Percentiles rank a stretch among this genome's conserved stretches.
phyloP scores from a whole-genome alignment of 2,329 filamentous ascomycete genomes.

The Hypomyces perniciosus region DNA sequence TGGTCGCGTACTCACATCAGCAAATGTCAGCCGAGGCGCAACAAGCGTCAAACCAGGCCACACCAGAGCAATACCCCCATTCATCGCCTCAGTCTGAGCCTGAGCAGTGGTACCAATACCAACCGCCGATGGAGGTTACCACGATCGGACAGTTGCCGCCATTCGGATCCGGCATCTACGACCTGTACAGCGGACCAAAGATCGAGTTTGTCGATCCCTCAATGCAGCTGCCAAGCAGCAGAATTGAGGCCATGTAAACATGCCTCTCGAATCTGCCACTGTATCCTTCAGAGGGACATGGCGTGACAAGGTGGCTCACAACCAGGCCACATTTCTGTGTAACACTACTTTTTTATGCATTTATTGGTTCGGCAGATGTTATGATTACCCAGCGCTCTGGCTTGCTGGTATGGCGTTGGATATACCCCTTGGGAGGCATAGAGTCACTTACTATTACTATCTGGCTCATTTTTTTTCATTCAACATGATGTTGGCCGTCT shows the following conservation, averaged over 20 bases:
- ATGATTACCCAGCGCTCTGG: not conserved
- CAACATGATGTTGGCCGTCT: too few species aligned
- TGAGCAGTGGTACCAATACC: conserved; percentile 53
- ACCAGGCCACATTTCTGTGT: not conserved
- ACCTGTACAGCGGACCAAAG: conserved; percentile 47
- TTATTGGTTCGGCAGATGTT: conserved; percentile 2
- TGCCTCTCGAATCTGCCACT: too few species aligned
- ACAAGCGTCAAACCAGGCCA: conserved; percentile 17
- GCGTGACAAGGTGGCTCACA: too few species aligned
- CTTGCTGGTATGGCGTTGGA: not conserved
- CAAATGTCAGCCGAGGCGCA: conserved; percentile 33
- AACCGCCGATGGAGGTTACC: conserved; percentile 51
- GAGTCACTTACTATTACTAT: not conserved
- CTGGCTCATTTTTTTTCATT: not conserved
- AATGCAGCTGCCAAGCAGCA: conserved; percentile 54
- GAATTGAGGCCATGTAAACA: conserved; percentile 49
- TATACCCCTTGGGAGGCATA: conserved; percentile 1
- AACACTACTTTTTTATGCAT: not conserved
- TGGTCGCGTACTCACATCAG: conserved; percentile 39
- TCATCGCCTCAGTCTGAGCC: conserved; percentile 36
- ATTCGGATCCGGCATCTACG: conserved; percentile 45
- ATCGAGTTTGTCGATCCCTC: conserved; percentile 52
- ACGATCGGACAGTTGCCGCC: conserved; percentile 47
- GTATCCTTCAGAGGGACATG: too few species aligned
- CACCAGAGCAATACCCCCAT: conserved; percentile 29